phyloP scores from a whole-genome alignment of 2,329 filamentous ascomycete species.

The Amauroascus niger region DNA sequence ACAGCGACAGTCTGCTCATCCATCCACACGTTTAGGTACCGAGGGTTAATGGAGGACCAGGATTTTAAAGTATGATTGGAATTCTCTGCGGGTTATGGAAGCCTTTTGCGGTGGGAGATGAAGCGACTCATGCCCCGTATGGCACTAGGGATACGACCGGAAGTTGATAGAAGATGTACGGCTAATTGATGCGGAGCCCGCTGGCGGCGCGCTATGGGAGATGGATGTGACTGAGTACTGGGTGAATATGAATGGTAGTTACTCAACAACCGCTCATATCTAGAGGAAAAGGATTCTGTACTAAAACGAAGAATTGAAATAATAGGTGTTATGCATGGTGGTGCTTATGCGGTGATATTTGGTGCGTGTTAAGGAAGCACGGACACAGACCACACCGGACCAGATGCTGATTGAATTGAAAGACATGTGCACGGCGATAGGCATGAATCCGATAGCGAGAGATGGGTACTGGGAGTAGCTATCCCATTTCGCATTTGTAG shows the following conservation, averaged over 20 bases:
- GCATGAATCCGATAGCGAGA: slow-evolving; percentile 39
- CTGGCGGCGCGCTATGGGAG: slow-evolving; percentile 21
- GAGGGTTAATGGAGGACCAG: slow-evolving; percentile 13
- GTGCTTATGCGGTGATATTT: slow-evolving; percentile 64
- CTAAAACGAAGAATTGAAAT: neutral
- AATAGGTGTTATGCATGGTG: slow-evolving; percentile 32
- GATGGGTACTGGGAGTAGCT: slow-evolving; percentile 43
- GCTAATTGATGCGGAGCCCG: slow-evolving; percentile 21
- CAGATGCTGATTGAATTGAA: neutral
- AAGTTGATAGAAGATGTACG: slow-evolving; percentile 21
- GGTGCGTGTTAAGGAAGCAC: slow-evolving; percentile 31
- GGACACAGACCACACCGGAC: neutral
- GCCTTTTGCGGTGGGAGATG: neutral
- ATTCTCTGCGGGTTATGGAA: neutral
- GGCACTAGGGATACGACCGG: slow-evolving; percentile 20
- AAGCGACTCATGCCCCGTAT: neutral
- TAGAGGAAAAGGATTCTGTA: neutral
- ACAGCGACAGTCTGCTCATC: neutral
- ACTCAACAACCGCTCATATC: neutral
- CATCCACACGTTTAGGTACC: slow-evolving; percentile 11
- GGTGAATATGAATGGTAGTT: slow-evolving; percentile 22
- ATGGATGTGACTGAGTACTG: slow-evolving; percentile 20
- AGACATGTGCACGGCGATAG: slow-evolving; percentile 46
- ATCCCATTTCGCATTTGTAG: slow-evolving; percentile 4
- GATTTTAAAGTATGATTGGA: slow-evolving; percentile 14